These are phyloP conservation scores for Candida mesenterica DNA, from an alignment of 1,139 yeast species.

Conservation along the genomic window DNA sequence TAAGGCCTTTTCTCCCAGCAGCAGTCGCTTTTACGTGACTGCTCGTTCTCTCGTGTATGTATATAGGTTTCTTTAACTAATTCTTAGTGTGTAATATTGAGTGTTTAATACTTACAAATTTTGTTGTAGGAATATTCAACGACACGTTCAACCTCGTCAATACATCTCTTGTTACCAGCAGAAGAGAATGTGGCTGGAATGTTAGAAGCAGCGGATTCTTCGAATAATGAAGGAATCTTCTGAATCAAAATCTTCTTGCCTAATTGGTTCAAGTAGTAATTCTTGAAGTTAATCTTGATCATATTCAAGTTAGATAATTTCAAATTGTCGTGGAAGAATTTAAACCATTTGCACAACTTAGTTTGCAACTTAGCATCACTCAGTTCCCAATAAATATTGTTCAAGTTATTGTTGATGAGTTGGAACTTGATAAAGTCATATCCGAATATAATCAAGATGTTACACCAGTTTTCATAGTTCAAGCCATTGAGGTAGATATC, in stretches of 20 bases:
- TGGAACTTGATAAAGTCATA: conserved; percentile 38
- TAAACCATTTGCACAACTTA: conserved; percentile 33
- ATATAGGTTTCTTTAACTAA: no score
- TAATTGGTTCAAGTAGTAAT: conserved; percentile 34
- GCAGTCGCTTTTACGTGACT: no score
- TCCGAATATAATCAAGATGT: conserved; percentile 42
- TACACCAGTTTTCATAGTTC: conserved; percentile 57
- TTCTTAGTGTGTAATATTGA: background rate
- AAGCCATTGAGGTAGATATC: conserved; percentile 49
- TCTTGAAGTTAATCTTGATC: conserved; percentile 28
- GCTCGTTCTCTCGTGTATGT: no score
- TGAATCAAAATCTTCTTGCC: conserved; percentile 33
- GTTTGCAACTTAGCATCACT: conserved; percentile 18
- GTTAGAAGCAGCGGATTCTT: background rate
- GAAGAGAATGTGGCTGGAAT: conserved; percentile 3
- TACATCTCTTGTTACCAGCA: conserved; percentile 19
- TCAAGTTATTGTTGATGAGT: conserved; percentile 16
- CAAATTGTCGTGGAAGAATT: conserved; percentile 23
- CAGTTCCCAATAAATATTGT: conserved; percentile 33
- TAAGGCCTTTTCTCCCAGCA: background rate
- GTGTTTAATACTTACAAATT: conserved; percentile 6
- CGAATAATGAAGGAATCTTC: conserved; percentile 17
- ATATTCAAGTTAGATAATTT: conserved; percentile 17
- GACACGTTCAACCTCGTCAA: conserved; percentile 11
- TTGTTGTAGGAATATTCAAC: conserved; percentile 3